Conservation (phyloP, 192 early-diverging fungal genomes). For the Coemansia sp. region DNA sequence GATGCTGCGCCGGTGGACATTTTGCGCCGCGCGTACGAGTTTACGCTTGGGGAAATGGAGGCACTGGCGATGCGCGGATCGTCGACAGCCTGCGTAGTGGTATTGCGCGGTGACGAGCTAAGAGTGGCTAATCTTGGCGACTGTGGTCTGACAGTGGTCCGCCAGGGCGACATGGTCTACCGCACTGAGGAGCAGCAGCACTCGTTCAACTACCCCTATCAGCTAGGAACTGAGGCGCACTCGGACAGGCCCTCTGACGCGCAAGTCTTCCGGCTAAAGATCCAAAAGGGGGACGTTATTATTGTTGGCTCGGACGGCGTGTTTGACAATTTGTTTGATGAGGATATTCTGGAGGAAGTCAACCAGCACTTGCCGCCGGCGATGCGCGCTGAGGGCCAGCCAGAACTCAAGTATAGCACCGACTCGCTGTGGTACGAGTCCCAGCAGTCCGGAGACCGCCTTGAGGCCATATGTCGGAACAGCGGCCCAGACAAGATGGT, state of each 20-base stretch:
- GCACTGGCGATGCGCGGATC: slow-evolving; percentile 78
- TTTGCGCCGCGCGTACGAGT: slow-evolving; percentile 75
- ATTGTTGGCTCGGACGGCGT: slow-evolving; percentile 92
- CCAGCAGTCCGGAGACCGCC: slow-evolving; percentile 27
- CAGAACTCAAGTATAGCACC: slow-evolving; percentile 53
- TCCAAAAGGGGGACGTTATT: slow-evolving; percentile 90
- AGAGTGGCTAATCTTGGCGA: slow-evolving; percentile 95
- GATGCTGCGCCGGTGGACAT: slow-evolving; percentile 82
- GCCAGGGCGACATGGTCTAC: slow-evolving; percentile 86
- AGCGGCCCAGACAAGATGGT: not conserved
- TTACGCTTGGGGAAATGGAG: slow-evolving; percentile 71
- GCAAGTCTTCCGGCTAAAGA: slow-evolving; percentile 78
- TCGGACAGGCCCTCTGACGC: slow-evolving; percentile 83
- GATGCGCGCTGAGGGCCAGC: slow-evolving; percentile 44
- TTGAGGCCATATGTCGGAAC: slow-evolving; percentile 23
- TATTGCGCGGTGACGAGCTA: slow-evolving; percentile 89
- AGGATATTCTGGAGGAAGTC: slow-evolving; percentile 93
- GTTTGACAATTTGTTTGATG: slow-evolving; percentile 98
- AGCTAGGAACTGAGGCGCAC: slow-evolving; percentile 83
- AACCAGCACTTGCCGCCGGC: slow-evolving; percentile 47
- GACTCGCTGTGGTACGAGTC: slow-evolving; percentile 57
- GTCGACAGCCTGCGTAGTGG: slow-evolving; percentile 84
- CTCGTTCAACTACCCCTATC: slow-evolving; percentile 98
- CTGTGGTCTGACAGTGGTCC: slow-evolving; percentile 87
- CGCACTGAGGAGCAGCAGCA: slow-evolving; percentile 97